Evolutionary conservation across 1,284 basidiomycete genomes (phyloP), one percentile per base, ranked within the genome.

Genomic region (Puccinia triticina): DNA sequence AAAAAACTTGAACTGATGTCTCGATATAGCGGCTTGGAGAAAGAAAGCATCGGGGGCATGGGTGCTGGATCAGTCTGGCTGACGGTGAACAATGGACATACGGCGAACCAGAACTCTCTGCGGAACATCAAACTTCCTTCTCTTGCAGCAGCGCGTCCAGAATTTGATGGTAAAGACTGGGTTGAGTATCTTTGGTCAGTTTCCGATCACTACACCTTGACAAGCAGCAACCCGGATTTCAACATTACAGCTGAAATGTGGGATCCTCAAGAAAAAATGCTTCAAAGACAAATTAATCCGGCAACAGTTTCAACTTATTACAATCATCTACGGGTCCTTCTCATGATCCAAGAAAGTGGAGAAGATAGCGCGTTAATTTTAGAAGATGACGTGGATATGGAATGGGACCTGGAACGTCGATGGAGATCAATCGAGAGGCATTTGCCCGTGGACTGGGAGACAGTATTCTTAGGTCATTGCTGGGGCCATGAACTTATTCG

Each of bases 311-410:
- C 92, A 21, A 92, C 91, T 86, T 94, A 92, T 92, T 89, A 91
- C 84, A 93, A 92, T 0, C 93, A 94, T 87, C 84, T 91, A 29
- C 88, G 88, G 46, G 88, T 90, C 53, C 89, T 93, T 74, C 83
- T 85, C 50, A 72, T 84, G 46, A 85, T 88, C 50, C 82, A 74
- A 18, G 86, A 87, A 29, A 85, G 85, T 59, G 79, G 83, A 0
- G 86, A 87, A 86, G 83, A 86, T 0, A 88, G 89, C 16, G 88
- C 88, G 0, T 85, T 94, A 21, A 89, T 94, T 26, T 87, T 94
- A 26, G 93, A 94, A 87, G 93, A 94, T 85, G 93, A 94, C 83
- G 88, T 94, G 21, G 92, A 94, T 85, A 90, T 93, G 89, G 92
- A 94, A 87, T 89, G 88, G 82, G 91, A 93, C 84, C 89, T 93